A percentile compares a stretch with the other conserved stretches of the same genome.
Evolutionary conservation across 345 rosid genomes (phyloP).

Genomic region (Psidium guajava): DNA sequence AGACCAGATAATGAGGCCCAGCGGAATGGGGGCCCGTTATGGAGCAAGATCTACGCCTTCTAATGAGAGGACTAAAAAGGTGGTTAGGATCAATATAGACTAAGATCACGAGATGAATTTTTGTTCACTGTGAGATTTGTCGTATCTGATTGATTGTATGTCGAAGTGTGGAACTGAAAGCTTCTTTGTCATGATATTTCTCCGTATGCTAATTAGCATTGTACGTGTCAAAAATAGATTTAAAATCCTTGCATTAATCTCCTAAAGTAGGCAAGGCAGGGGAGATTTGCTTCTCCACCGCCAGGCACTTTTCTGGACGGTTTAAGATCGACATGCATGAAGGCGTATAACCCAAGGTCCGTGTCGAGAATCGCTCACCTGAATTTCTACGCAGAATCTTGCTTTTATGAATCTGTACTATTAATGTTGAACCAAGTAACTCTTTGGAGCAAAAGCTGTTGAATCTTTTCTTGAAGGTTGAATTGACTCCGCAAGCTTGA

Average conservation of each 20-base stretch:
- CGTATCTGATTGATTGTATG: background rate
- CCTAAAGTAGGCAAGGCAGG: background rate
- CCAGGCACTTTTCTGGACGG: background rate
- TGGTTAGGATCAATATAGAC: conserved; percentile 70
- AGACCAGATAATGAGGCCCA: background rate
- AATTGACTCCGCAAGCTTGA: background rate
- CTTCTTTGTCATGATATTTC: background rate
- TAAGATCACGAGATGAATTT: conserved; percentile 5
- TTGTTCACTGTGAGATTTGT: background rate
- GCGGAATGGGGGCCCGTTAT: background rate
- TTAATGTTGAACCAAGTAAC: background rate
- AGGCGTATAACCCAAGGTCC: background rate
- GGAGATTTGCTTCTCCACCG: background rate
- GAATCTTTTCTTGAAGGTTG: background rate
- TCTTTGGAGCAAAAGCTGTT: background rate
- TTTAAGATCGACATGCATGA: background rate
- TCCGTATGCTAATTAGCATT: background rate
- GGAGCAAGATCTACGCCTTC: conserved; percentile 14
- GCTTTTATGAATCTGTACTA: background rate
- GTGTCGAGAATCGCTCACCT: background rate
- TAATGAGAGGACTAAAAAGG: conserved; percentile 6
- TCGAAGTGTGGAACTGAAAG: background rate
- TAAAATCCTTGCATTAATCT: background rate
- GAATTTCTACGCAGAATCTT: background rate
- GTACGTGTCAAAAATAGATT: background rate